Conservation (phyloP, 202 grass and related monocot genomes). For the Setaria viridis region DNA sequence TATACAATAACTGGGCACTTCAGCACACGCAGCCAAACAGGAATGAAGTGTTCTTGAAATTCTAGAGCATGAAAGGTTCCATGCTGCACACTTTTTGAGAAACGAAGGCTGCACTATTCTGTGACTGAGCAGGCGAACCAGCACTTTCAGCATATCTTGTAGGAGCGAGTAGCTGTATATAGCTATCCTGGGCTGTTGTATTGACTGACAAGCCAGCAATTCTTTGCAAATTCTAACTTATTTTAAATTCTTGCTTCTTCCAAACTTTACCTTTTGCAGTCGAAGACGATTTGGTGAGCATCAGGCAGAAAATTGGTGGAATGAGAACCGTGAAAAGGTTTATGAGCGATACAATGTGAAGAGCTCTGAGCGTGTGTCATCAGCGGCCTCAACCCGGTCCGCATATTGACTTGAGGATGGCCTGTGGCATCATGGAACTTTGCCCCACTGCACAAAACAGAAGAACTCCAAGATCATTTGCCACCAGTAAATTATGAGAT, state of each 20-base stretch:
- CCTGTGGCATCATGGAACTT: background rate
- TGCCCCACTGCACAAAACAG: background rate
- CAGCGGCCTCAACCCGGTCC: conserved; percentile 59
- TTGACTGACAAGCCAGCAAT: conserved; percentile 1
- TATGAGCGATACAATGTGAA: conserved; percentile 82
- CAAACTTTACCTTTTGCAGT: conserved; percentile 46
- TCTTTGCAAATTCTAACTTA: background rate
- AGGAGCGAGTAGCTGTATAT: conserved; percentile 20
- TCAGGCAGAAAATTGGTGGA: conserved; percentile 92
- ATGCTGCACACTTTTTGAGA: background rate
- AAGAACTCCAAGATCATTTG: background rate
- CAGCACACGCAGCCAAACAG: background rate
- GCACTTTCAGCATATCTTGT: background rate
- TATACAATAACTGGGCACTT: background rate
- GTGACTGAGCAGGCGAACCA: conserved; percentile 6
- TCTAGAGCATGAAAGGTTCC: background rate
- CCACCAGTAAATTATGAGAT: background rate
- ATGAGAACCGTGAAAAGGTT: conserved; percentile 87
- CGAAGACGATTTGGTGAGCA: conserved; percentile 93
- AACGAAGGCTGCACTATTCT: conserved; percentile 3
- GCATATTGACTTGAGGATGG: conserved; percentile 29
- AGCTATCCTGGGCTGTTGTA: background rate
- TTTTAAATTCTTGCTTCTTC: background rate
- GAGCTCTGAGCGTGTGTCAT: conserved; percentile 68
- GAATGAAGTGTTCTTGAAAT: background rate